Conservation (phyloP, 495 filamentous ascomycete genomes). For the Aspergillus campestris region DNA sequence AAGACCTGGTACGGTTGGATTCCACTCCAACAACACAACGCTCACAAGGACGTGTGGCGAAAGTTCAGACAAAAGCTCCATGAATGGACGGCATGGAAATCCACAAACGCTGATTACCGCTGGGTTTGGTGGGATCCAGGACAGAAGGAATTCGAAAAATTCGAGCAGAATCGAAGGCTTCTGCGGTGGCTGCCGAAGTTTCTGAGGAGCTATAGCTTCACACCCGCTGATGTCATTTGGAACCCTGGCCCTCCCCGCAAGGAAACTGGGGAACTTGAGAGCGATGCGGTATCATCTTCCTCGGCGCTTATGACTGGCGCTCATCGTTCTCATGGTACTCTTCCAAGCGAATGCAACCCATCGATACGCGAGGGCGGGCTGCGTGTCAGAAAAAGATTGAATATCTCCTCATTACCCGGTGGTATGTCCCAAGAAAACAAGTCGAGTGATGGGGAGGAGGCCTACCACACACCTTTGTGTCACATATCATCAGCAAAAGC, state of each 20-base stretch:
- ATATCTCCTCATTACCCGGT: too few species aligned
- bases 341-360: background rate
- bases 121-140: constrained; percentile 39
- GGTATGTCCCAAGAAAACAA: too few species aligned
- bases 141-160: constrained; percentile 13
- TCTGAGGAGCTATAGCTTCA: constrained; percentile 19
- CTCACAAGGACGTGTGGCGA: constrained; percentile 18
- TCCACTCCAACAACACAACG: constrained; percentile 21
- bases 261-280: constrained; percentile 6
- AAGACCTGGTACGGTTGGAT: constrained; percentile 44
- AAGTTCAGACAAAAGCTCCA: constrained; percentile 11
- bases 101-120: constrained; percentile 24
- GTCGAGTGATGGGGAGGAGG: too few species aligned
- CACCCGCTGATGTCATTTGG: constrained; percentile 20
- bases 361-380: background rate
- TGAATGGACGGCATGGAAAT: constrained; percentile 28
- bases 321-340: background rate
- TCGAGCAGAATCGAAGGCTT: constrained; percentile 5
- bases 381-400: too few species aligned
- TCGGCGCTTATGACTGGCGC: constrained; percentile 4
- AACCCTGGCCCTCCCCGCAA: constrained; percentile 11
- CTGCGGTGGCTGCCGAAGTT: constrained; percentile 18
- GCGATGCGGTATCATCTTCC: background rate
- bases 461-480: too few species aligned
- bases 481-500: background rate